Evolutionary conservation across 2,329 filamentous ascomycete genomes (phyloP).

Genomic region (Bipolaris oryzae): DNA sequence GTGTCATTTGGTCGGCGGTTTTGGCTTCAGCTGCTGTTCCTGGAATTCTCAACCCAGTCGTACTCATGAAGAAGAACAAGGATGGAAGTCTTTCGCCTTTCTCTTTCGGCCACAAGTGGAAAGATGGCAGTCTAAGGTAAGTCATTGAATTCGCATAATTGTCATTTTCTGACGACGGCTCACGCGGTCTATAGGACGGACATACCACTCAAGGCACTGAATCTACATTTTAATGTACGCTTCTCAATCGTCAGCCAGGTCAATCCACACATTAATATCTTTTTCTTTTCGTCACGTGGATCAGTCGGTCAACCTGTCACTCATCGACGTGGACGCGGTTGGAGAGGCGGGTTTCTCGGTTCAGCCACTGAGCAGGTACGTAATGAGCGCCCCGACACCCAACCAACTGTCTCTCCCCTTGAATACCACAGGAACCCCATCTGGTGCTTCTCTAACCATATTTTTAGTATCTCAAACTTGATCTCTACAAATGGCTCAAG

Average conservation of each 20-base stretch:
- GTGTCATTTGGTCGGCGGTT: slow-evolving; percentile 97
- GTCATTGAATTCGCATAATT: not conserved
- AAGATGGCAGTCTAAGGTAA: slow-evolving; percentile 79
- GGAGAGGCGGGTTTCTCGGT: slow-evolving; percentile 94
- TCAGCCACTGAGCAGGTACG: slow-evolving; percentile 78
- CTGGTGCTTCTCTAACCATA: not conserved
- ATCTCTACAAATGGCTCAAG: slow-evolving; percentile 96
- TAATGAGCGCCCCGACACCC: not conserved
- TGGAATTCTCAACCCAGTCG: slow-evolving; percentile 92
- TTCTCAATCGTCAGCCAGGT: slow-evolving; percentile 89
- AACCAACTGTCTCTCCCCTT: not conserved
- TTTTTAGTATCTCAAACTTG: slow-evolving; percentile 80
- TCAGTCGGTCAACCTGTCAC: slow-evolving; percentile 92
- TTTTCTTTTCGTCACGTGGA: slow-evolving; percentile 96
- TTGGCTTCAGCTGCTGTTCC: slow-evolving; percentile 94
- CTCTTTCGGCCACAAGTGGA: slow-evolving; percentile 99
- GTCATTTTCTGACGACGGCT: not conserved
- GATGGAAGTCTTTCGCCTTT: slow-evolving; percentile 83
- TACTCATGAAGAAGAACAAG: slow-evolving; percentile 84
- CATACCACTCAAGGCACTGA: slow-evolving; percentile 91
- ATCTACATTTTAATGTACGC: slow-evolving; percentile 97
- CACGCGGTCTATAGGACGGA: slow-evolving; percentile 67
- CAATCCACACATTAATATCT: slow-evolving; percentile 97
- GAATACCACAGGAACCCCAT: not conserved
- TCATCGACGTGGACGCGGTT: slow-evolving; percentile 89